Evolutionary conservation across 2,329 filamentous ascomycete species (phyloP).

Genomic region (Alternaria dauci): DNA sequence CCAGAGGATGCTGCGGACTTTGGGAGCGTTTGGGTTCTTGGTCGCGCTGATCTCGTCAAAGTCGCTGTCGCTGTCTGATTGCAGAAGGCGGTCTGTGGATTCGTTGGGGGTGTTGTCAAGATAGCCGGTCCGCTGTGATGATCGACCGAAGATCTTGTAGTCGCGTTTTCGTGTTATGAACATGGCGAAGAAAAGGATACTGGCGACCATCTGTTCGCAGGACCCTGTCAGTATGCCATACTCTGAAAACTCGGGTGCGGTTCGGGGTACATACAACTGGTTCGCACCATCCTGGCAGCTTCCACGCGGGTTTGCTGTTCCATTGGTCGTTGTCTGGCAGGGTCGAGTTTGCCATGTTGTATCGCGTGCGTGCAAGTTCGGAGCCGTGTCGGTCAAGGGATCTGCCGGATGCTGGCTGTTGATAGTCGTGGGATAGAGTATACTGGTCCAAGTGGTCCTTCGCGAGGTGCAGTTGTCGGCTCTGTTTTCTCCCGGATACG

Average conservation of each 20-base stretch:
- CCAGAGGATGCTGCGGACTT: conserved; percentile 63
- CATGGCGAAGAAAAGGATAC: conserved; percentile 60
- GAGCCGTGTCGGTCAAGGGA: neutral
- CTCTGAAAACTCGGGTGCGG: neutral
- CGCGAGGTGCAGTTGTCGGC: neutral
- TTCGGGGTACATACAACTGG: conserved; percentile 44
- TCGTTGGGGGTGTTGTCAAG: conserved; percentile 49
- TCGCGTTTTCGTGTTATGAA: conserved; percentile 58
- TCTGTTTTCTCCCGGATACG: conserved; percentile 2
- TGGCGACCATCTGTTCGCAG: conserved; percentile 57
- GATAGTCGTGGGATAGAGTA: neutral
- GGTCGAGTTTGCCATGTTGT: conserved; percentile 24
- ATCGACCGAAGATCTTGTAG: conserved; percentile 53
- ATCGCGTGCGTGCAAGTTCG: conserved; percentile 5
- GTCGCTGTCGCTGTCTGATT: conserved; percentile 49
- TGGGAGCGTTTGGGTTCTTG: conserved; percentile 54
- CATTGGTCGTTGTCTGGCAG: conserved; percentile 37
- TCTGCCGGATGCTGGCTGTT: neutral
- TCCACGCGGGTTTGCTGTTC: conserved; percentile 54
- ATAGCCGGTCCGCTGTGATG: conserved; percentile 35
- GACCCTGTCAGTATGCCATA: conserved; percentile 14
- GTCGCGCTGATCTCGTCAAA: conserved; percentile 47
- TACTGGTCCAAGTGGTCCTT: neutral
- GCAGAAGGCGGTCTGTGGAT: conserved; percentile 54
- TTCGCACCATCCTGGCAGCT: conserved; percentile 54